phyloP scores from a whole-genome alignment of 306 rosid species.

The Vicia faba region DNA sequence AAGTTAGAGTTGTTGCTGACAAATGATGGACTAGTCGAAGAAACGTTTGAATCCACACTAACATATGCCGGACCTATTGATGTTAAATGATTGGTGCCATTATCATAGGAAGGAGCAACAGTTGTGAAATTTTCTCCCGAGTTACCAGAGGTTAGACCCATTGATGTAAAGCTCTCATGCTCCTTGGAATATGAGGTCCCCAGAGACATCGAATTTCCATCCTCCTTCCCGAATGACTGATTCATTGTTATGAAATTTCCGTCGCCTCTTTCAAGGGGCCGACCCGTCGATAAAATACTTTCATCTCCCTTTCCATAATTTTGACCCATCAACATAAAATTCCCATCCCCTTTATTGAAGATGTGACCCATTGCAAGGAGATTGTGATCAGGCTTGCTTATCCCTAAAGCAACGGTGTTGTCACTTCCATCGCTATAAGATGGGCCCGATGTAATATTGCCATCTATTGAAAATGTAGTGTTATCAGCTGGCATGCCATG shows the following conservation, averaged over 20 bases:
- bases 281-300: constrained; percentile 64
- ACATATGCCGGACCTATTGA: constrained; percentile 63
- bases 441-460: constrained; percentile 57
- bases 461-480: constrained; percentile 22
- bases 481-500: constrained; percentile 54
- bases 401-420: constrained; percentile 51
- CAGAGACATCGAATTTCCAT: constrained; percentile 58
- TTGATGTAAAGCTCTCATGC: constrained; percentile 58
- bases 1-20: constrained; percentile 60
- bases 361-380: constrained; percentile 63
- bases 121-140: constrained; percentile 62
- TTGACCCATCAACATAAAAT: constrained; percentile 70
- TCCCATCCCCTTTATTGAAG: constrained; percentile 66
- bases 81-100: constrained; percentile 32
- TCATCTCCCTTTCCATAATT: constrained; percentile 66
- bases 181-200: constrained; percentile 71
- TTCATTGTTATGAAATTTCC: constrained; percentile 76
- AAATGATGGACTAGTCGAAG: constrained; percentile 51
- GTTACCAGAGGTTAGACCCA: constrained; percentile 63
- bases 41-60: constrained; percentile 56
- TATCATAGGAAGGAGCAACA: constrained; percentile 57
- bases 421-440: constrained; percentile 52
- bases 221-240: constrained; percentile 74
- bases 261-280: constrained; percentile 64
- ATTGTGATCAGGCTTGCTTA: constrained; percentile 55